Evolutionary conservation across 2,329 filamentous ascomycete species (phyloP).

Genomic region (Remersonia thermophila): DNA sequence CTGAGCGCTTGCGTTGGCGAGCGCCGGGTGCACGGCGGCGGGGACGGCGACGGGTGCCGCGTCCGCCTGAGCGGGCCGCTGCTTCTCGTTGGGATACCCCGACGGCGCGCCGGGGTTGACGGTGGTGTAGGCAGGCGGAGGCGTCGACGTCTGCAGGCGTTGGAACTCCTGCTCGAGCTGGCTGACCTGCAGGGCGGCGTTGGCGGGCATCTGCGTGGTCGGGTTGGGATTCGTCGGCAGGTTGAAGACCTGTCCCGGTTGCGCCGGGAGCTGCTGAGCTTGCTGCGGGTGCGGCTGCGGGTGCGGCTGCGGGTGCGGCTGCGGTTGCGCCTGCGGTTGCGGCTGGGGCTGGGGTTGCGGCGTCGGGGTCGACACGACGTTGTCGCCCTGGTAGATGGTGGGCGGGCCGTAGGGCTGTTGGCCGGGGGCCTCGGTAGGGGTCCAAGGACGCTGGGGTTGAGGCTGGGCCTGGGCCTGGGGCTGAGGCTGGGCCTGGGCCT

Average conservation of each 20-base stretch:
- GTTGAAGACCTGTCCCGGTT: constrained; percentile 29
- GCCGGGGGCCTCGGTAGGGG: constrained; percentile 81
- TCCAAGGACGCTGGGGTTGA: constrained; percentile 63
- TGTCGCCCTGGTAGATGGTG: constrained; percentile 78
- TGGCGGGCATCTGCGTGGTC: constrained; percentile 20
- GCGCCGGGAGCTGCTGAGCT: too few species aligned
- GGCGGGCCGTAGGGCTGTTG: constrained; percentile 80
- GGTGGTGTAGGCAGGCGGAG: constrained; percentile 90
- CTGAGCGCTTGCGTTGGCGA: not conserved
- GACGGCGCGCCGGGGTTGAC: constrained; percentile 42
- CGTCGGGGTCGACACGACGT: constrained; percentile 51
- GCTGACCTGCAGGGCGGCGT: constrained; percentile 42
- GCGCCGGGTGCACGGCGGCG: constrained; percentile 1
- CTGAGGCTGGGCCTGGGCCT: constrained; percentile 22
- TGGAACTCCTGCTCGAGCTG: constrained; percentile 80
- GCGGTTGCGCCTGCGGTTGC: constrained; percentile 8
- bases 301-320: constrained; percentile 26
- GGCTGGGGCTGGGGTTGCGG: constrained; percentile 31
- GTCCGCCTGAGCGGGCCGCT: constrained; percentile 30
- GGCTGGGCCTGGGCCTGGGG: constrained; percentile 22
- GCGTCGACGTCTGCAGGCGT: constrained; percentile 68
- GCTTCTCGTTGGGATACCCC: constrained; percentile 76
- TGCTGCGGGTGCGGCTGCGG: too few species aligned
- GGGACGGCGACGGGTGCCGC: constrained; percentile 11
- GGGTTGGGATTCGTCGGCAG: constrained; percentile 30